A percentile compares a stretch with the other conserved stretches of the same genome.
phyloP scores from a whole-genome alignment of 2,329 filamentous ascomycete species.

The Talaromyces amestolkiae region DNA sequence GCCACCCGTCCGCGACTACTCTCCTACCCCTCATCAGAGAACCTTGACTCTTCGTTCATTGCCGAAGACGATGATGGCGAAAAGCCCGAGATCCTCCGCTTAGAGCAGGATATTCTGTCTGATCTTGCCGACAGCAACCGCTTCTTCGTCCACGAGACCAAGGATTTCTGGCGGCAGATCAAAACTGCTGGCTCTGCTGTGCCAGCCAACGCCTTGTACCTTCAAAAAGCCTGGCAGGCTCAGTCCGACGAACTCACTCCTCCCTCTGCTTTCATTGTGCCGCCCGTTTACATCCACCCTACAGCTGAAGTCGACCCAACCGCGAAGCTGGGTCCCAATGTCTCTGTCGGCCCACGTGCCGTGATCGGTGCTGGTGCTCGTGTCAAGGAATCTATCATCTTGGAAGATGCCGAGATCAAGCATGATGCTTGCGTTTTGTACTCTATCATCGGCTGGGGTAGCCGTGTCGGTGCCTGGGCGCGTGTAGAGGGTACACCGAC shows the following conservation, averaged over 20 bases:
- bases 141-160: constrained; percentile 97
- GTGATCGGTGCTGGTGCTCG: constrained; percentile 81
- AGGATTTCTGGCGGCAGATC: constrained; percentile 99
- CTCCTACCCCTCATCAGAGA: constrained; percentile 94
- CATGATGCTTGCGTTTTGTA: constrained; percentile 95
- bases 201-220: constrained; percentile 92
- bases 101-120: constrained; percentile 95
- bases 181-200: constrained; percentile 98
- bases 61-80: constrained; percentile 68
- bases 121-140: constrained; percentile 96
- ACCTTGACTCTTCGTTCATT: constrained; percentile 71
- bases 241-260: constrained; percentile 76
- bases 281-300: constrained; percentile 93
- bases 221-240: constrained; percentile 87
- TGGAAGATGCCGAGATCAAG: constrained; percentile 93
- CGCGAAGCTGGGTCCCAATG: constrained; percentile 94
- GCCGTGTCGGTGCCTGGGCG: constrained; percentile 95
- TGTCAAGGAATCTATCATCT: constrained; percentile 92
- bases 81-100: constrained; percentile 82
- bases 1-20: constrained; percentile 85
- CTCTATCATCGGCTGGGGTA: constrained; percentile 95
- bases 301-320: constrained; percentile 86
- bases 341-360: constrained; percentile 89
- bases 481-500: constrained; percentile 94
- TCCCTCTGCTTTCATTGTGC: constrained; percentile 81